These are phyloP conservation scores for Brassica hybrid DNA, from an alignment of 441 rosid genomes.

Conservation along the genomic window DNA sequence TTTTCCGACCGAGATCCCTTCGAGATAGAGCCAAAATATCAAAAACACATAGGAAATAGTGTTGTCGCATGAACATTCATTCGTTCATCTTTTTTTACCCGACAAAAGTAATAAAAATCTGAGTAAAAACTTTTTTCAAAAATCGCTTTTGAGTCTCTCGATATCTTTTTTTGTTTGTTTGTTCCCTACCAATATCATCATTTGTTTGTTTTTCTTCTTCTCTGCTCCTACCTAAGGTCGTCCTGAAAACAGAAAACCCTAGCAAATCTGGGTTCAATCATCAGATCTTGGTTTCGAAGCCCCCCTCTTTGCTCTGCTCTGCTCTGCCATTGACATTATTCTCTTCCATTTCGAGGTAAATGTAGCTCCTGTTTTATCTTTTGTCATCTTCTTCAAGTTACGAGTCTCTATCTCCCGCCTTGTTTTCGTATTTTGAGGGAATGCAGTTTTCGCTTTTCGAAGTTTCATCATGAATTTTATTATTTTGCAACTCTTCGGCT, in stretches of 20 bases:
- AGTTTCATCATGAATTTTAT: too few relatives aligned
- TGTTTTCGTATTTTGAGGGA: not conserved
- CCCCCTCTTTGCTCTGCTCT: not conserved
- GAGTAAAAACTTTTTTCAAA: constrained; percentile 6
- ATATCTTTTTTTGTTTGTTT: not conserved
- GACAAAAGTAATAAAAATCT: constrained; percentile 38
- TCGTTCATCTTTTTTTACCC: constrained; percentile 8
- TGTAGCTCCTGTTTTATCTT: not conserved
- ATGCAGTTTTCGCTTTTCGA: too few relatives aligned
- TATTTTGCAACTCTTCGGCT: too few relatives aligned
- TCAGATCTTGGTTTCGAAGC: constrained; percentile 32
- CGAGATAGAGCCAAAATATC: not conserved
- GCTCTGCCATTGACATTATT: constrained; percentile 21
- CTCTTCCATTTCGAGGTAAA: constrained; percentile 30
- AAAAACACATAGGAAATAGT: constrained; percentile 33
- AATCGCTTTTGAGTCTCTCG: not conserved
- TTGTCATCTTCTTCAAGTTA: not conserved
- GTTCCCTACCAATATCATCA: not conserved
- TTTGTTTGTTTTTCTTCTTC: constrained; percentile 21
- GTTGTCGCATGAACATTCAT: constrained; percentile 44
- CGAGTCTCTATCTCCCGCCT: not conserved
- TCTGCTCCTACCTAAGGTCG: constrained; percentile 7
- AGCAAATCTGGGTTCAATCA: constrained; percentile 27
- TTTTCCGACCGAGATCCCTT: not conserved
- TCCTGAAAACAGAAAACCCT: constrained; percentile 26